Evolutionary conservation across 192 early-diverging fungal genomes (phyloP), one percentile per base, ranked within the genome.

Genomic region (Linnemannia exigua): DNA sequence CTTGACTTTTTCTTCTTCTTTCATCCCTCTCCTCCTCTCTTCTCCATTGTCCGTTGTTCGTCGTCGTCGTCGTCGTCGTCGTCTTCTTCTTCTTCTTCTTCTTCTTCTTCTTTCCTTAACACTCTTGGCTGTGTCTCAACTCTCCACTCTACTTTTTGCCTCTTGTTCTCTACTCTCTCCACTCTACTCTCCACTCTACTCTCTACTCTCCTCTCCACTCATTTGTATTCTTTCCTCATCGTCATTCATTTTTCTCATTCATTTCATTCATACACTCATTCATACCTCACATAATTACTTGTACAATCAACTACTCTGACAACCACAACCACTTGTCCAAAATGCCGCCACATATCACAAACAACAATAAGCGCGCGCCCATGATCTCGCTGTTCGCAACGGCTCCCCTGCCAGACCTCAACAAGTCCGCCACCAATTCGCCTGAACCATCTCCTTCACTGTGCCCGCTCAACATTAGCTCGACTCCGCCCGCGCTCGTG

Each of bases 401-500:
- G 3, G 70, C 74, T 4, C 84, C 84, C 12, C 25, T 86, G 14
- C 84, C 84, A 35, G 73, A 85, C 68, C 73, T 86, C 28, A 86
- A 86, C 78, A 79, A 73, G 58, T 86, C 84, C 28, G 84, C 77
- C 37, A 71, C 79, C 50, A 86, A 48, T 31, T 86, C 84, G 38
- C 81, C 77, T 78, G 77, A 70, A 36, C 46, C 70, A 35, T 80
- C 67, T n/a, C 81, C 71, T 33, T 38, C 44, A 36, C 63, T 76
- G 12, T 61, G 19, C 44, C 68, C 80, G 1, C 38, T 76, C 69
- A 35, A n/a, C 58, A 63, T 63, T 25, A 63, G 58, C 11, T 19
- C 70, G 19, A 46, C 4, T 15, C 25, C 41, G 46, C 37, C 41
- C 47, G 54, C 52, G 38, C 74, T 67, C 52, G 63, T 66, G 22